Conservation (phyloP, 495 filamentous ascomycete genomes). For the Penicillium crystallinum region DNA sequence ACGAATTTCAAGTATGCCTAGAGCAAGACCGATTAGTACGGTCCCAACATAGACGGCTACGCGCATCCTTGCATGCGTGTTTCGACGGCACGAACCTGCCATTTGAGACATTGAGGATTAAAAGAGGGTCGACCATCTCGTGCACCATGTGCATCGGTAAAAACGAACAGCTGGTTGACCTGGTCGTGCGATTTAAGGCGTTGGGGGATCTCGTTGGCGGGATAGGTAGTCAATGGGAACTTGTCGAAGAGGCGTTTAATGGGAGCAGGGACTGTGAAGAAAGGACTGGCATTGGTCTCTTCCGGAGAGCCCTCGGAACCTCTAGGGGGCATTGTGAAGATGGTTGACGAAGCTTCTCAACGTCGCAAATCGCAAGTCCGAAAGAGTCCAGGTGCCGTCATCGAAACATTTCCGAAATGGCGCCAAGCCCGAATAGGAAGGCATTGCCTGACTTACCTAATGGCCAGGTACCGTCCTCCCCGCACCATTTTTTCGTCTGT, state of each 20-base stretch:
- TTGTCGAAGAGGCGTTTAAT: constrained; percentile 77
- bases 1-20: constrained; percentile 83
- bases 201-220: constrained; percentile 70
- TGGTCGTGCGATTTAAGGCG: constrained; percentile 46
- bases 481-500: neutral
- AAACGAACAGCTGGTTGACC: constrained; percentile 68
- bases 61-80: neutral
- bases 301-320: constrained; percentile 20
- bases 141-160: constrained; percentile 63
- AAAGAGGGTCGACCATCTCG: constrained; percentile 64
- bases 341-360: neutral
- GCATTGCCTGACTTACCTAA: constrained; percentile 9
- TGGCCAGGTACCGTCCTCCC: constrained; percentile 4
- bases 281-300: constrained; percentile 22
- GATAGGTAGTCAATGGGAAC: constrained; percentile 74
- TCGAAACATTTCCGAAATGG: constrained; percentile 2
- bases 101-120: constrained; percentile 92
- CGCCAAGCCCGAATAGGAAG: constrained; percentile 7
- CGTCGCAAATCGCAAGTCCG: neutral
- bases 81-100: constrained; percentile 67
- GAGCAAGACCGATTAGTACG: constrained; percentile 3
- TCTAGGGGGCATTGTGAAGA: constrained; percentile 33
- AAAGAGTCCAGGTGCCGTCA: constrained; percentile 2
- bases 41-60: neutral
- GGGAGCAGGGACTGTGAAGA: constrained; percentile 67